Conservation (phyloP, 177 flowering plant species). For the Vitis hybrid region DNA sequence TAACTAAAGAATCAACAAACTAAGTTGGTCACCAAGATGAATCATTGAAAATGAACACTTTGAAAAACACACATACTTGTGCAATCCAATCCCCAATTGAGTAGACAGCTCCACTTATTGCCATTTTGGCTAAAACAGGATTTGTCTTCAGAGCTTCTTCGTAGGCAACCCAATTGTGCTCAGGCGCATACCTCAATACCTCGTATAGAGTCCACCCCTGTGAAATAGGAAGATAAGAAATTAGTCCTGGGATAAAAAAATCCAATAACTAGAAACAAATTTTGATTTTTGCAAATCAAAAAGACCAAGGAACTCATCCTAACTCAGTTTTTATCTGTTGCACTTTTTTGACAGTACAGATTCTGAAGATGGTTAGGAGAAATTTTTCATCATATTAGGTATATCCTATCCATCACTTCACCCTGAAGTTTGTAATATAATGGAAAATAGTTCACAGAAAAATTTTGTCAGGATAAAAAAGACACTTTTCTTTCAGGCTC, state of each 20-base stretch:
- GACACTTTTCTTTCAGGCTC: too few relatives aligned
- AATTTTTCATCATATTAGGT: too few relatives aligned
- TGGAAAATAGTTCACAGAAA: too few relatives aligned
- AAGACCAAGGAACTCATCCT: background rate
- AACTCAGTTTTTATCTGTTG: too few relatives aligned
- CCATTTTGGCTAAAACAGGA: constrained; percentile 95
- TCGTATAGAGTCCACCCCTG: constrained; percentile 97
- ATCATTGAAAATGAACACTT: background rate
- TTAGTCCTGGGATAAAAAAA: background rate
- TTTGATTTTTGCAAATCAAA: background rate
- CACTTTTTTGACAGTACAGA: too few relatives aligned
- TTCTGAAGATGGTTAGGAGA: too few relatives aligned
- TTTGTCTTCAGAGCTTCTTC: constrained; percentile 87
- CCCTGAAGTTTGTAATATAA: too few relatives aligned
- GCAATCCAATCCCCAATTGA: constrained; percentile 99
- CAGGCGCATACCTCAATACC: constrained; percentile 87
- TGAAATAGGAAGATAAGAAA: background rate
- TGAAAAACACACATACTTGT: constrained; percentile 45
- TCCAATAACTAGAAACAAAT: background rate
- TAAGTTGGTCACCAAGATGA: background rate
- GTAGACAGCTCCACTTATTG: constrained; percentile 91
- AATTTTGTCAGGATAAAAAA: too few relatives aligned
- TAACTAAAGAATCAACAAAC: background rate
- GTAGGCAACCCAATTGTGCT: constrained; percentile 94
- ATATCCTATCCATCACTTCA: too few relatives aligned